Conservation (phyloP, 805 yeast genomes). For the Sugiyamaella boreocaroliniensis region DNA sequence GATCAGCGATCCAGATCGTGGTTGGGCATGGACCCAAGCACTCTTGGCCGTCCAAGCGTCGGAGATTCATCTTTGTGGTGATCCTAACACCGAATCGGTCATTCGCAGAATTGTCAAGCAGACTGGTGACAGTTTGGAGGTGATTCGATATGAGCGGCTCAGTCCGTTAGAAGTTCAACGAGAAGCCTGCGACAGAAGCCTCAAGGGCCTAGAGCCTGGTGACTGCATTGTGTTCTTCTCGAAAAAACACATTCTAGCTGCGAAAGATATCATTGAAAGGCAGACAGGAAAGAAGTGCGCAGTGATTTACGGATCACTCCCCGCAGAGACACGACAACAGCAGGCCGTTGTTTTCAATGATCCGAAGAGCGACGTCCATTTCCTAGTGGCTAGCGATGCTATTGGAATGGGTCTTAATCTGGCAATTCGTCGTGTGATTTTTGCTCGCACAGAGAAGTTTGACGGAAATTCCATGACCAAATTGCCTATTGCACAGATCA, state of each 20-base stretch:
- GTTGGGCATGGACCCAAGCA: slow-evolving; percentile 93
- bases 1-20: slow-evolving; percentile 74
- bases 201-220: slow-evolving; percentile 45
- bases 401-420: slow-evolving; percentile 95
- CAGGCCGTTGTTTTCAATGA: slow-evolving; percentile 75
- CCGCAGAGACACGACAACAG: slow-evolving; percentile 85
- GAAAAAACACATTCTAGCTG: slow-evolving; percentile 59
- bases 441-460: slow-evolving; percentile 60
- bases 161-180: slow-evolving; percentile 59
- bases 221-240: slow-evolving; percentile 90
- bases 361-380: slow-evolving; percentile 60
- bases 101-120: slow-evolving; percentile 49
- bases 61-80: slow-evolving; percentile 92
- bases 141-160: slow-evolving; percentile 65
- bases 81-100: slow-evolving; percentile 70
- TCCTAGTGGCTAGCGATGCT: slow-evolving; percentile 94
- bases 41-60: slow-evolving; percentile 78
- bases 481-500: slow-evolving; percentile 60
- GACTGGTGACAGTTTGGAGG: slow-evolving; percentile 77
- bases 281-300: slow-evolving; percentile 62
- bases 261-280: slow-evolving; percentile 63
- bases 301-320: slow-evolving; percentile 89
- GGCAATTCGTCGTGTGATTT: slow-evolving; percentile 72
- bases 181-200: slow-evolving; percentile 30
- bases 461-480: slow-evolving; percentile 49